Conservation (phyloP, 1,139 yeast genomes). For the Candida sp. region DNA sequence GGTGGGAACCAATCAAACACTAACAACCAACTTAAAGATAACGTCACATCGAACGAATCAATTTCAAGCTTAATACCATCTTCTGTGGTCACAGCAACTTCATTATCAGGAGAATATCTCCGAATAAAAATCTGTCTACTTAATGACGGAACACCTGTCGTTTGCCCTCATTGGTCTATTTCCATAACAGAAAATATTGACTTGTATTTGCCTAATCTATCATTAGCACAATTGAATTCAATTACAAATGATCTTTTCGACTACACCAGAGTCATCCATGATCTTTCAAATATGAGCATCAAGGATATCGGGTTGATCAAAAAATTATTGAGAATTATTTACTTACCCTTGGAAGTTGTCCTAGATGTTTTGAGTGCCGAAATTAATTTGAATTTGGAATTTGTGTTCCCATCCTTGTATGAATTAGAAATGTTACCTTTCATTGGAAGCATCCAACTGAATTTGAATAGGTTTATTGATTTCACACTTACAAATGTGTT, state of each 20-base stretch:
- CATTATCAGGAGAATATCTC: slow-evolving; percentile 78
- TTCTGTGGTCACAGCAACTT: slow-evolving; percentile 82
- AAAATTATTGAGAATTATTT: slow-evolving; percentile 39
- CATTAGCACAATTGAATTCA: slow-evolving; percentile 39
- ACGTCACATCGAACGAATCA: slow-evolving; percentile 15
- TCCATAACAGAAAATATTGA: slow-evolving; percentile 56
- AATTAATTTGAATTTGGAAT: slow-evolving; percentile 72
- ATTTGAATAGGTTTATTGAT: slow-evolving; percentile 76
- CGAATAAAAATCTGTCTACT: slow-evolving; percentile 69
- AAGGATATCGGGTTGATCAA: slow-evolving; percentile 36
- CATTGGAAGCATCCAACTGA: slow-evolving; percentile 42
- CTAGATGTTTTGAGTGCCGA: slow-evolving; percentile 51
- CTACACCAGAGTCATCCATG: slow-evolving; percentile 39
- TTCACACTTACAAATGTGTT: slow-evolving; percentile 68
- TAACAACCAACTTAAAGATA: slow-evolving; percentile 7
- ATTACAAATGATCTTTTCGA: slow-evolving; percentile 43
- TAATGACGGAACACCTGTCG: slow-evolving; percentile 83
- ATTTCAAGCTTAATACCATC: slow-evolving; percentile 43
- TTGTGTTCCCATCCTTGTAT: slow-evolving; percentile 73
- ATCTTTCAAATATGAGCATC: slow-evolving; percentile 34
- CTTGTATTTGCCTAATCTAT: slow-evolving; percentile 44
- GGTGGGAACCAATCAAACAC: slow-evolving; percentile 3
- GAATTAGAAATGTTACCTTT: slow-evolving; percentile 58
- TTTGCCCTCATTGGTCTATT: slow-evolving; percentile 69
- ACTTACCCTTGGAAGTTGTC: slow-evolving; percentile 62